Base-by-base conservation (phyloP, 2,329 filamentous ascomycete species). In the Ophiostoma novo-ulmi region DNA sequence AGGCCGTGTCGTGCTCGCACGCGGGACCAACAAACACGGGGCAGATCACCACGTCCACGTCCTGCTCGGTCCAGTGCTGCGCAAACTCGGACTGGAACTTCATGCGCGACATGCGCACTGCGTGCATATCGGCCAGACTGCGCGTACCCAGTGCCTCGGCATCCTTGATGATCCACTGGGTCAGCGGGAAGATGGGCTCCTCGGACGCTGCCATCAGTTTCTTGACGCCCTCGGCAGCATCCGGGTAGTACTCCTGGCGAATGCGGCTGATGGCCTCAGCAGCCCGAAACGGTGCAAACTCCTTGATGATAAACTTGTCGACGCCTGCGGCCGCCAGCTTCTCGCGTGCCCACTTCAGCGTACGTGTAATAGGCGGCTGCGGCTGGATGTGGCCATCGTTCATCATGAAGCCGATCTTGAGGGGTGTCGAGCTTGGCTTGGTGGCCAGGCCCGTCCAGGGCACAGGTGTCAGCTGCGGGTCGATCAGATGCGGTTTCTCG, bases 381-480 rank as follows among this genome's bases (percentile, higher is more conserved):
- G 84, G 82, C 2, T 78, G 79, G n/a, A 84, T 82, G 2, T 79
- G 72, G 0, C 82, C 83, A 74, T 73, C 72, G 26, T 68, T 22
- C 10, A 65, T 58, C 52, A 71, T 39, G 26, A 70, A 41, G 17
- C 70, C 72, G 22, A 73, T 61, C 20, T 52, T 67, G 20, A 72
- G 68, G n/a, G 38, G 38, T 10, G 65, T 13, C 41, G 44, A 52
- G 1, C 26, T 36, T 2, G 70, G 36, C 36, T 39, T 26, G 2
- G 63, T 17, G 0, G 55, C 66, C 3, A 38, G n/a, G 11, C 69
- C 58, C 1, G 61, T 67, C 72, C 71, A 92, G 0, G 89, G 89
- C 0, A 92, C 80, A n/a, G 90, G 87, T 36, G 87, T 79, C 0
- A 89, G 87, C 0, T 88, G 79, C 0, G 90, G 89, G 76, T 92